These are phyloP conservation scores for Cladosporium austrohemisphaericum DNA, from an alignment of 2,329 filamentous ascomycete species.

Conservation along the genomic window DNA sequence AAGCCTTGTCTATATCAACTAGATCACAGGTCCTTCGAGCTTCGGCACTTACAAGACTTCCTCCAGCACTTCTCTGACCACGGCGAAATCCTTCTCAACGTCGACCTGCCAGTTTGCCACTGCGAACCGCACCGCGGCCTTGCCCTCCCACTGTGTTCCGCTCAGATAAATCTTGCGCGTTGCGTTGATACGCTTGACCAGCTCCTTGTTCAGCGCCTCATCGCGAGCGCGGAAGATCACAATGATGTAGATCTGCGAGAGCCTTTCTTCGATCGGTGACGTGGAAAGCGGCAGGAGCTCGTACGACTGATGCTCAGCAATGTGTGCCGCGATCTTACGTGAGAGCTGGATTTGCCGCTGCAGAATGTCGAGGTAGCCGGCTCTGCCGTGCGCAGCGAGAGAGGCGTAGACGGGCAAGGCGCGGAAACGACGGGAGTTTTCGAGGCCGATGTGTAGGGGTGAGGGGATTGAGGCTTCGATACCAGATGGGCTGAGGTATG, in stretches of 20 bases:
- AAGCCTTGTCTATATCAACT: too few relatives aligned
- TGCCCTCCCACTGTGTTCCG: slow-evolving; percentile 72
- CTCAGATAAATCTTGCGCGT: slow-evolving; percentile 76
- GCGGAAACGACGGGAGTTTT: slow-evolving; percentile 87
- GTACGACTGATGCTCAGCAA: slow-evolving; percentile 60
- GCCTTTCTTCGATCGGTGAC: slow-evolving; percentile 31
- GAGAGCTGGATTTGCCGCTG: slow-evolving; percentile 69
- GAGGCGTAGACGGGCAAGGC: slow-evolving; percentile 86
- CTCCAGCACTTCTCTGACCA: slow-evolving; percentile 61
- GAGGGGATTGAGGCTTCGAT: slow-evolving; percentile 57
- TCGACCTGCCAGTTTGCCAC: slow-evolving; percentile 81
- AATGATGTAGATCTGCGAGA: slow-evolving; percentile 62
- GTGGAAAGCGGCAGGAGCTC: slow-evolving; percentile 57
- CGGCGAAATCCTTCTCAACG: slow-evolving; percentile 59
- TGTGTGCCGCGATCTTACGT: slow-evolving; percentile 60
- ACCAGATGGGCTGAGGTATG: slow-evolving; percentile 58
- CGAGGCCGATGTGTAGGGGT: slow-evolving; percentile 79
- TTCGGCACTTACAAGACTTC: slow-evolving; percentile 3
- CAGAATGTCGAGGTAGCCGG: slow-evolving; percentile 67
- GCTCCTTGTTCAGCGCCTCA: slow-evolving; percentile 56
- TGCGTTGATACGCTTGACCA: slow-evolving; percentile 71
- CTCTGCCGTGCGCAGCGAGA: slow-evolving; percentile 67
- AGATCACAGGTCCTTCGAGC: too few relatives aligned
- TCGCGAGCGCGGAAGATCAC: slow-evolving; percentile 75
- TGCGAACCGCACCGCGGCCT: slow-evolving; percentile 74